Evolutionary conservation across 1,284 basidiomycete genomes (phyloP), one percentile per base, ranked within the genome.

Genomic region (Trichosporon faecale): DNA sequence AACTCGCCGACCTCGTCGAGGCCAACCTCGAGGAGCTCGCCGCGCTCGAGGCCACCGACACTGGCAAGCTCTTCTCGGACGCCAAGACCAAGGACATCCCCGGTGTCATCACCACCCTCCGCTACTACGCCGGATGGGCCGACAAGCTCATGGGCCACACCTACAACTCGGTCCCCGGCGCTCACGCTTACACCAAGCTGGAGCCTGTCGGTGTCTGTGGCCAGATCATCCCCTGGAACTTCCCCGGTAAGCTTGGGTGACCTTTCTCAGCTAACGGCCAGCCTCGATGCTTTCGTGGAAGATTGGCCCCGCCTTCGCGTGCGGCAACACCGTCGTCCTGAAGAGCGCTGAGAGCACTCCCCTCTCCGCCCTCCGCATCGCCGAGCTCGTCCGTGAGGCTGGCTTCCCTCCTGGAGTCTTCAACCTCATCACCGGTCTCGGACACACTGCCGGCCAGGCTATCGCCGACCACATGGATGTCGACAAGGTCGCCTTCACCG

Each of bases 271-370:
- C 61, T 37, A n/a, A 35, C 33, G 23, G 72, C 72, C 23, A 61
- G 91, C 94, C 81, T 89, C 88, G 77, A 94, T 95, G 92, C 91
- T 91, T 27, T 85, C 90, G 8, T 94, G 93, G 93, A 95, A 95
- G 84, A 87, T 94, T 65, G 93, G 90, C 11, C 94, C 94, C 25
- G 94, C 94, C 6, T 87, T 95, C 69, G 93, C 94, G 7, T 88
- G 88, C 57, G 77, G 77, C n/a, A 75, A 74, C 69, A 60, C 69
- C 4, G 68, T 74, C 46, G 68, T 78, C 37, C 67, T 77, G 67
- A 76, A 78, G 73, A 70, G 69, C 8, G 75, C 93, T 46, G 94
- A 96, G 83, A 84, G 92, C 68, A 95, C 93, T 0, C 94, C 94
- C 12, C 86, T 96, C 52, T 92, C 92, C 23, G 92, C 93, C 18